Base-by-base conservation (phyloP, 176 grass and related monocot species). In the Paspalum notatum region DNA sequence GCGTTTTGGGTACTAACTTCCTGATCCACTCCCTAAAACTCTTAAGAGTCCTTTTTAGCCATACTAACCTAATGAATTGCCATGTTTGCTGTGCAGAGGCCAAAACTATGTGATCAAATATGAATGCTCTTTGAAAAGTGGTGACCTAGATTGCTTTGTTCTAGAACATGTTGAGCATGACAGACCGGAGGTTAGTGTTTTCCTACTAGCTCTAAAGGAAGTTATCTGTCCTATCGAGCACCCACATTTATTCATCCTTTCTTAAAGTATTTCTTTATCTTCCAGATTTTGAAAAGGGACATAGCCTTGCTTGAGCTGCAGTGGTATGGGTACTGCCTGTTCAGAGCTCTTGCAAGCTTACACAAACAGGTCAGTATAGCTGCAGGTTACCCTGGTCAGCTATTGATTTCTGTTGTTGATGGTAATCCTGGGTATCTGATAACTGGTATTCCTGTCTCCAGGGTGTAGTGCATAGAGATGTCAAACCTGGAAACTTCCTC, bases 401-500 rank as follows among this genome's bases (percentile, higher is more conserved):
- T 82, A 25, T 41, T 56, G 41, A 47, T 49, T 81, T 72, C 10
- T 24, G n/a, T 76, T 86, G 27, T 20, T 51, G 49, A 15, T 41
- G 9, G 66, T 84, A 60, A 80, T 40, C 26, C 41, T 76, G 82
- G 26, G 10, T 71, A 71, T 56, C 20, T 79, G 38, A 63, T 24
- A 63, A 57, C 3, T 68, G 14, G 25, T 62, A 84, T 81, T 53
- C 78, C 9, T 88, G 46, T 72, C 83, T 92, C 46, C 85, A 99
- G 96, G 88, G 96, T n/a, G 79, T 91, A 54, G 84, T 87, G 44
- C 96, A 99, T 74, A 91, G 92, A 69, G 96, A 99, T 86, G 82
- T 99, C 39, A 99, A 99, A 81, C 96, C 96, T 77, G 96, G 96
- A 66, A 99, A 99, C 37, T 99, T 99, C 37, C 92, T 99, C 26